Conservation (phyloP, 169 alveolate species). For the Eimeria maxima region DNA sequence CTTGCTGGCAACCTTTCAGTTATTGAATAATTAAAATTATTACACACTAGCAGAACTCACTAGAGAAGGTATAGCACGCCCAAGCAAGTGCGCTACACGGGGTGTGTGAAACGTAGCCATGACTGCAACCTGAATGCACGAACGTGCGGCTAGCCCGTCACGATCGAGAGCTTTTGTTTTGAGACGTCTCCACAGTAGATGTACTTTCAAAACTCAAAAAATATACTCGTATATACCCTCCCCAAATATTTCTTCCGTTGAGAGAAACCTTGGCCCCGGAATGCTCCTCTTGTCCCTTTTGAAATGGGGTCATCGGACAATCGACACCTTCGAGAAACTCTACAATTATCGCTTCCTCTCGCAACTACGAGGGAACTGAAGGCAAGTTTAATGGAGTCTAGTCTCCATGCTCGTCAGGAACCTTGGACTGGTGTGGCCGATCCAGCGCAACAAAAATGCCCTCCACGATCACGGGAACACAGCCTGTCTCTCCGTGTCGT, state of each 20-base stretch:
- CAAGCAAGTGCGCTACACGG: background rate
- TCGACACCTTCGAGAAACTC: background rate
- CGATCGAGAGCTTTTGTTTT: background rate
- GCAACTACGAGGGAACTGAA: background rate
- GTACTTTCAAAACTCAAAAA: too few species aligned
- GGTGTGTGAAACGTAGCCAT: background rate
- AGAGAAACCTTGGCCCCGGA: background rate
- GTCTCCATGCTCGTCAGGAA: background rate
- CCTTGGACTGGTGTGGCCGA: background rate
- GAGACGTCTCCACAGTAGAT: too few species aligned
- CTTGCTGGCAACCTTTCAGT: background rate
- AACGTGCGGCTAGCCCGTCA: background rate
- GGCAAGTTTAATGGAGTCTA: background rate
- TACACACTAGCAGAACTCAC: background rate
- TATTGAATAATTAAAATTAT: too few species aligned
- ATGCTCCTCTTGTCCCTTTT: background rate
- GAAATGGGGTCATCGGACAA: background rate
- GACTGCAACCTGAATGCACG: background rate
- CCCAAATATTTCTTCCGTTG: background rate
- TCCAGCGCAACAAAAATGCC: background rate
- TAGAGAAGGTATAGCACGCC: background rate
- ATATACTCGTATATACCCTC: background rate
- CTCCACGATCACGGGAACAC: background rate
- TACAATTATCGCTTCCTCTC: background rate
- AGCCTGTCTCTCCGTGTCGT: background rate